Evolutionary conservation across 2,329 filamentous ascomycete genomes (phyloP).

Genomic region (Cladosporium sp.): DNA sequence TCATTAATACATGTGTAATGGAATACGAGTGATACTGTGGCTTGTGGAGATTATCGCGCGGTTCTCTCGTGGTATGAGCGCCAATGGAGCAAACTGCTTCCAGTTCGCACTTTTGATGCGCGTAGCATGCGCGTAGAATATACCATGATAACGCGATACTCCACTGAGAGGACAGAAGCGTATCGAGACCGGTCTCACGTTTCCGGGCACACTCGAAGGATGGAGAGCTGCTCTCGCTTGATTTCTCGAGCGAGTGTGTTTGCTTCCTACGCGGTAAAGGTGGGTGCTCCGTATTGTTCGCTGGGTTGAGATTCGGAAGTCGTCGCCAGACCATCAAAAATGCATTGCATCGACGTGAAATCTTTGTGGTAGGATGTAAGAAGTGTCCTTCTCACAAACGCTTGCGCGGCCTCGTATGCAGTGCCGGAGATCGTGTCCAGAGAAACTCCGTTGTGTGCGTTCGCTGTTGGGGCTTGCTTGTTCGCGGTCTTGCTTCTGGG

Average conservation of each 20-base stretch:
- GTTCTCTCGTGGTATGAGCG: neutral
- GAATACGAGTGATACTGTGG: neutral
- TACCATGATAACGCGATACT: neutral
- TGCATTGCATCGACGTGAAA: neutral
- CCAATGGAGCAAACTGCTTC: neutral
- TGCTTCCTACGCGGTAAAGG: neutral
- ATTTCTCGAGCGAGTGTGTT: neutral
- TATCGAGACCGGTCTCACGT: neutral
- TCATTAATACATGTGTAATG: neutral
- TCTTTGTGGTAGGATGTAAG: neutral
- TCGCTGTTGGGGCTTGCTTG: neutral
- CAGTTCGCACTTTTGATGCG: neutral
- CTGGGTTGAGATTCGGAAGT: neutral
- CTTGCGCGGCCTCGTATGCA: neutral
- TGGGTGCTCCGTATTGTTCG: neutral
- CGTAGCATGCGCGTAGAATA: neutral
- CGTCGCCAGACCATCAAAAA: neutral
- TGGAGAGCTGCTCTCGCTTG: neutral
- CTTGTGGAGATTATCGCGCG: neutral
- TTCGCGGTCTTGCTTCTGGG: neutral
- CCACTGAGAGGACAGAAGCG: neutral
- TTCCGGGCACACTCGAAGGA: neutral
- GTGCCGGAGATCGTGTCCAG: neutral
- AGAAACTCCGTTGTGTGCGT: too few species aligned
- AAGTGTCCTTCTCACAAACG: neutral